Conservation (phyloP, 305 asterid species). For the Fraxinus platypoda region DNA sequence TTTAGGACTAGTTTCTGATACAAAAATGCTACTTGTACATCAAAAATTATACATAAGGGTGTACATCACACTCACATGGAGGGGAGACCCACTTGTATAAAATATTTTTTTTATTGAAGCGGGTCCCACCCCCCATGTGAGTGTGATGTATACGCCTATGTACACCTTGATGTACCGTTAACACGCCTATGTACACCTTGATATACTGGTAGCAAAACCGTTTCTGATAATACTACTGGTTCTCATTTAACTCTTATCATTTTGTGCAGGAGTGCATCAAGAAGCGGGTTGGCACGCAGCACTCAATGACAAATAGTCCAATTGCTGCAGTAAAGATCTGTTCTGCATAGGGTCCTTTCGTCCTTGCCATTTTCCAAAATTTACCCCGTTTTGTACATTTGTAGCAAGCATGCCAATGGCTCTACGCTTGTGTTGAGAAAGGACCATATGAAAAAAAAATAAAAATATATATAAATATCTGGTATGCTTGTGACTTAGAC, state of each 20-base stretch:
- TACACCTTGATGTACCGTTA: too few relatives aligned
- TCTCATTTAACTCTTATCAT: conserved; percentile 10
- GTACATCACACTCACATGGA: too few relatives aligned
- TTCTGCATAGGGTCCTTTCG: conserved; percentile 19
- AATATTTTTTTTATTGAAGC: too few relatives aligned
- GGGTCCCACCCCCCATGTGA: too few relatives aligned
- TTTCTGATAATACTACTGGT: conserved; percentile 2
- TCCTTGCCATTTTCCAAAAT: conserved; percentile 34
- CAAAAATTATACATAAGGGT: too few relatives aligned
- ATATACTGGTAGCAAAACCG: too few relatives aligned
- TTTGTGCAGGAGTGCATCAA: conserved; percentile 59
- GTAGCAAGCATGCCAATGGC: conserved; percentile 73
- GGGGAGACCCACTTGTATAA: too few relatives aligned
- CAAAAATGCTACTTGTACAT: too few relatives aligned
- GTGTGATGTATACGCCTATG: too few relatives aligned
- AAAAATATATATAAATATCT: conserved; percentile 2
- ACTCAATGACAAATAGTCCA: conserved; percentile 57
- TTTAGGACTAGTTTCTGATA: background rate
- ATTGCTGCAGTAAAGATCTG: conserved; percentile 30
- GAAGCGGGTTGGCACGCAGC: conserved; percentile 73
- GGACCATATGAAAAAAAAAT: conserved; percentile 29
- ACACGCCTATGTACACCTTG: too few relatives aligned
- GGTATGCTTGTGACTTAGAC: conserved; percentile 83
- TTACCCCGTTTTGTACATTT: conserved; percentile 57
- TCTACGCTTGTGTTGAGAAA: conserved; percentile 48